These are phyloP conservation scores for Thinopyrum elongatum DNA, from an alignment of 176 grass and related monocot genomes.

Conservation along the genomic window DNA sequence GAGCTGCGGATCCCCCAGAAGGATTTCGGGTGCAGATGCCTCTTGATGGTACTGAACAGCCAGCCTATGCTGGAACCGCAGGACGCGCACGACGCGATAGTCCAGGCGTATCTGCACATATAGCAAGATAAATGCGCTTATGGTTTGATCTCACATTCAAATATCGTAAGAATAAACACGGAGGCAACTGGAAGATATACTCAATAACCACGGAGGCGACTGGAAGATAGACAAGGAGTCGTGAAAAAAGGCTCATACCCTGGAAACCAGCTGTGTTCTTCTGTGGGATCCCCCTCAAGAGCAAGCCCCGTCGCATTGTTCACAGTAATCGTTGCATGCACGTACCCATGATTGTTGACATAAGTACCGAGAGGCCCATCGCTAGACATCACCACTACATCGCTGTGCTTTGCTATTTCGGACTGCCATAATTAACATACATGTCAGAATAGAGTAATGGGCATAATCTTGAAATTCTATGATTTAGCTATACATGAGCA, in stretches of 20 bases:
- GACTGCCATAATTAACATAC: slow-evolving; percentile 39
- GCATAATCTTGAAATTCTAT: background rate
- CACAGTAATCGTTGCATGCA: slow-evolving; percentile 86
- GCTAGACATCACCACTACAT: slow-evolving; percentile 85
- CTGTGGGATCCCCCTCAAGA: slow-evolving; percentile 34
- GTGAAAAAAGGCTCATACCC: slow-evolving; percentile 43
- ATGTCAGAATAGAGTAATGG: slow-evolving; percentile 12
- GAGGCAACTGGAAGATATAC: background rate
- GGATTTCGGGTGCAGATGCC: slow-evolving; percentile 63
- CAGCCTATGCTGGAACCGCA: slow-evolving; percentile 72
- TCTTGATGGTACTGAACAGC: slow-evolving; percentile 72
- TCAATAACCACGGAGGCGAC: background rate
- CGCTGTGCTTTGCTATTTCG: slow-evolving; percentile 78
- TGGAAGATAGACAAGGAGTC: background rate
- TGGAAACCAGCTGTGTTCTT: slow-evolving; percentile 89
- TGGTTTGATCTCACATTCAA: background rate
- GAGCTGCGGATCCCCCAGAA: slow-evolving; percentile 96
- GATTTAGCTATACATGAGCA: slow-evolving; percentile 1
- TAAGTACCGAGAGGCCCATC: slow-evolving; percentile 89
- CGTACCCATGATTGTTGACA: slow-evolving; percentile 75
- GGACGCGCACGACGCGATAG: slow-evolving; percentile 44
- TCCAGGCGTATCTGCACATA: slow-evolving; percentile 72
- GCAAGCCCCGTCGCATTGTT: slow-evolving; percentile 57
- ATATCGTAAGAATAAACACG: background rate
- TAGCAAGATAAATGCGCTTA: background rate